A percentile compares a stretch with the other conserved stretches of the same genome.
Conservation (phyloP, 2,329 filamentous ascomycete species). For the Monosporascus sp. region DNA sequence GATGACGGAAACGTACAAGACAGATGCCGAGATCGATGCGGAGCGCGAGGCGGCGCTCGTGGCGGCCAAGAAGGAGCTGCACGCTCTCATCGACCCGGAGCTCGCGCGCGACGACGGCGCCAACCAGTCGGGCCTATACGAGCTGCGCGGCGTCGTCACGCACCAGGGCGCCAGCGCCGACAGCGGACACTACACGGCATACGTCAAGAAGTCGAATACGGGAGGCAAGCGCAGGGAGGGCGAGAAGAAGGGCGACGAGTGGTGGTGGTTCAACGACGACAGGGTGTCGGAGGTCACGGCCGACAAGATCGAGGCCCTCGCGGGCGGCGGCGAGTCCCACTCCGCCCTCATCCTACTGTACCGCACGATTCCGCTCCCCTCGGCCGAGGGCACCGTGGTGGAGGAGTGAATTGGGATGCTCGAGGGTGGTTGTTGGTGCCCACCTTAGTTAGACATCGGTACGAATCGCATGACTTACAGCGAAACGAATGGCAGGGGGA, state of each 20-base stretch:
- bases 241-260: constrained; percentile 74
- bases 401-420: constrained; percentile 16
- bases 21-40: constrained; percentile 85
- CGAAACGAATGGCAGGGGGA: too few species aligned
- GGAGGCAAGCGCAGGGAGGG: constrained; percentile 67
- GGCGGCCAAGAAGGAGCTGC: constrained; percentile 81
- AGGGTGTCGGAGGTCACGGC: constrained; percentile 87
- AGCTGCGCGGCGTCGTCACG: constrained; percentile 88
- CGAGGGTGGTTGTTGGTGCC: too few species aligned
- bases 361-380: constrained; percentile 64
- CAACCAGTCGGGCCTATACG: constrained; percentile 93
- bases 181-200: constrained; percentile 96
- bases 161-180: constrained; percentile 96
- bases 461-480: too few species aligned
- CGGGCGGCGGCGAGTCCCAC: constrained; percentile 84
- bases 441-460: too few species aligned
- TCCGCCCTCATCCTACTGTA: constrained; percentile 79
- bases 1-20: constrained; percentile 78
- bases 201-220: constrained; percentile 86
- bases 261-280: constrained; percentile 99
- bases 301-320: constrained; percentile 85
- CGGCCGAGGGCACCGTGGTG: constrained; percentile 39
- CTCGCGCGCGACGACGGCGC: constrained; percentile 73
- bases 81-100: constrained; percentile 68
- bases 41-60: constrained; percentile 73